phyloP scores from a whole-genome alignment of 1,139 yeast species.

The Keqinozyma sinolaborantium region DNA sequence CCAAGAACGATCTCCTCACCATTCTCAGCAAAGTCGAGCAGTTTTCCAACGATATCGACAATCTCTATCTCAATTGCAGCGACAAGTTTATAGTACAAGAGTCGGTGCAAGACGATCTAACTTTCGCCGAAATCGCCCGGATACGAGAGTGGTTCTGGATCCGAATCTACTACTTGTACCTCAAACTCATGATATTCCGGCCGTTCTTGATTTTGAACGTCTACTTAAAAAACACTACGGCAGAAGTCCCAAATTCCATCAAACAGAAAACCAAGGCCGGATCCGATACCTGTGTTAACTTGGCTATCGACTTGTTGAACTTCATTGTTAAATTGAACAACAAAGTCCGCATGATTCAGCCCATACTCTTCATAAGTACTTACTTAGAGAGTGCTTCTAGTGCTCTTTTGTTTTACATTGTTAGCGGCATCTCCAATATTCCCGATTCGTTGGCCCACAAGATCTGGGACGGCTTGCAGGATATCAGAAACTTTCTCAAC shows the following conservation, averaged over 20 bases:
- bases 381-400: constrained; percentile 11
- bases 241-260: constrained; percentile 5
- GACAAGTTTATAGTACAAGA: constrained; percentile 5
- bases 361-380: constrained; percentile 10
- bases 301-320: constrained; percentile 8
- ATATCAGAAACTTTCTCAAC: constrained; percentile 8
- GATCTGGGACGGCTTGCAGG: constrained; percentile 9
- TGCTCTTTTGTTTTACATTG: constrained; percentile 9
- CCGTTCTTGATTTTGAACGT: constrained; percentile 10
- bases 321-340: constrained; percentile 9
- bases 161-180: constrained; percentile 9
- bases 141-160: constrained; percentile 12
- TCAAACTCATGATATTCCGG: constrained; percentile 8
- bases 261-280: constrained; percentile 7
- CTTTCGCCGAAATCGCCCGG: constrained; percentile 1
- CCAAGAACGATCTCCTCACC: constrained; percentile 8
- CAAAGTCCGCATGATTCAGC: constrained; percentile 9
- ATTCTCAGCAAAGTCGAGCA: constrained; percentile 8
- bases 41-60: constrained; percentile 8
- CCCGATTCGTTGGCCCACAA: constrained; percentile 8
- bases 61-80: constrained; percentile 5
- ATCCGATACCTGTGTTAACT: constrained; percentile 8
- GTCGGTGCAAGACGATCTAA: constrained; percentile 5
- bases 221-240: constrained; percentile 5
- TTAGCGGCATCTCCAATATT: constrained; percentile 6